These are phyloP conservation scores for Noccaea bulbosa DNA, from an alignment of 345 rosid genomes.

Conservation along the genomic window DNA sequence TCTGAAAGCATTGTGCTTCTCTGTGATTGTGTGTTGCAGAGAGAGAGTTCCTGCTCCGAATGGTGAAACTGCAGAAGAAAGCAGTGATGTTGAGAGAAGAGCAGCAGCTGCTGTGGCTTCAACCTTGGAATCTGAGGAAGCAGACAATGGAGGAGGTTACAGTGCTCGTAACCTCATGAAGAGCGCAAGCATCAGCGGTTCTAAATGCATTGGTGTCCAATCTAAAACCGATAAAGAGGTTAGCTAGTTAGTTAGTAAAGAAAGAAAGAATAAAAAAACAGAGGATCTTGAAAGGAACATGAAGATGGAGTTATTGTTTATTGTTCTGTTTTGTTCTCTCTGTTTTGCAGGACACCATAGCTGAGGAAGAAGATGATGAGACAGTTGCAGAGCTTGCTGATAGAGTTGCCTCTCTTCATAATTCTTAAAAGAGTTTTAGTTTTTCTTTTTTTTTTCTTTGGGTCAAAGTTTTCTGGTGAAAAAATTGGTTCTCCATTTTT, in stretches of 20 bases:
- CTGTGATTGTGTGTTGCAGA: slow-evolving; percentile 47
- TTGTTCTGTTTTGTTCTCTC: slow-evolving; percentile 18
- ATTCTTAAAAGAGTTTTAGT: slow-evolving; percentile 13
- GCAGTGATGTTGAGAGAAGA: slow-evolving; percentile 53
- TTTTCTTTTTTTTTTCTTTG: not conserved
- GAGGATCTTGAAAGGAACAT: slow-evolving; percentile 16
- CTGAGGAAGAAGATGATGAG: slow-evolving; percentile 40
- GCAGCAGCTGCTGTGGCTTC: slow-evolving; percentile 55
- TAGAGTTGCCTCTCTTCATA: slow-evolving; percentile 42
- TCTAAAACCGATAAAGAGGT: slow-evolving; percentile 60
- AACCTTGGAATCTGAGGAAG: slow-evolving; percentile 54
- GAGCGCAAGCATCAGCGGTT: slow-evolving; percentile 95
- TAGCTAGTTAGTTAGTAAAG: slow-evolving; percentile 15
- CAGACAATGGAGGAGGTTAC: slow-evolving; percentile 50
- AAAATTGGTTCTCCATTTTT: slow-evolving; percentile 12
- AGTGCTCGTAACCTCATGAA: slow-evolving; percentile 79
- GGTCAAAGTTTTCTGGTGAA: slow-evolving; percentile 29
- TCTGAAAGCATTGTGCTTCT: slow-evolving; percentile 26
- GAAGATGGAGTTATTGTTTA: slow-evolving; percentile 16
- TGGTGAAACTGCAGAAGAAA: slow-evolving; percentile 49
- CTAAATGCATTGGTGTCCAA: slow-evolving; percentile 75
- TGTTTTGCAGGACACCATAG: slow-evolving; percentile 42
- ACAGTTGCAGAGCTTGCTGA: slow-evolving; percentile 35
- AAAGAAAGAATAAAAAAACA: not conserved
- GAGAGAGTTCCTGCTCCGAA: slow-evolving; percentile 76